These are phyloP conservation scores for Diaporthe amygdali DNA, from an alignment of 2,329 filamentous ascomycete genomes.

Conservation along the genomic window DNA sequence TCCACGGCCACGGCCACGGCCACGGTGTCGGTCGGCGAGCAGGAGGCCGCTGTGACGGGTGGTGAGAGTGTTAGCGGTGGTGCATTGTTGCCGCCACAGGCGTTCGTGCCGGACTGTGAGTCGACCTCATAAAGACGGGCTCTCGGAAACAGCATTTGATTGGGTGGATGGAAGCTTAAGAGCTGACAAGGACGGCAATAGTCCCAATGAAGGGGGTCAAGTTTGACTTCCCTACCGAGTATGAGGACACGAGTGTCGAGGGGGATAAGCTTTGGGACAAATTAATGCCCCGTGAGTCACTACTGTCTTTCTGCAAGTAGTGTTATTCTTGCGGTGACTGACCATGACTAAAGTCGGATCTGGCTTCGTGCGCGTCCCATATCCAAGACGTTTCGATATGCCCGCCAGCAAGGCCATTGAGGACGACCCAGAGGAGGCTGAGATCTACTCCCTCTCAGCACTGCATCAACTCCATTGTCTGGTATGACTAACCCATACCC, in stretches of 20 bases:
- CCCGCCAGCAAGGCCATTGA: constrained; percentile 21
- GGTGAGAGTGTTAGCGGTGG: background rate
- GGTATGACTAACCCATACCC: background rate
- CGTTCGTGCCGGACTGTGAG: constrained; percentile 22
- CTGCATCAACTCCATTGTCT: constrained; percentile 24
- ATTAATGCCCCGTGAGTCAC: constrained; percentile 20
- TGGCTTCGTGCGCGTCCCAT: constrained; percentile 22
- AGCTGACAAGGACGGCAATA: background rate
- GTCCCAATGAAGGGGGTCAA: constrained; percentile 17
- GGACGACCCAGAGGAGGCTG: constrained; percentile 17
- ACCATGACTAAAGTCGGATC: constrained; percentile 1
- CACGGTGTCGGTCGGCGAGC: background rate
- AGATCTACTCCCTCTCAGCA: constrained; percentile 25
- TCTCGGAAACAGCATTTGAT: background rate
- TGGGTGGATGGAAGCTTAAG: background rate
- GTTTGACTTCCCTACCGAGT: constrained; percentile 23
- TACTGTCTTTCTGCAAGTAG: background rate
- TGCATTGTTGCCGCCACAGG: background rate
- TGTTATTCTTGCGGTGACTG: background rate
- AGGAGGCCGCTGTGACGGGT: background rate
- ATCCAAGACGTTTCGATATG: constrained; percentile 23
- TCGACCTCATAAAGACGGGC: background rate
- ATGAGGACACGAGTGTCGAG: constrained; percentile 20
- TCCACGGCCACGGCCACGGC: background rate
- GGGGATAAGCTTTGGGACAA: constrained; percentile 24